Evolutionary conservation across 2,329 filamentous ascomycete genomes (phyloP).

Genomic region (Aureobasidium sp.): DNA sequence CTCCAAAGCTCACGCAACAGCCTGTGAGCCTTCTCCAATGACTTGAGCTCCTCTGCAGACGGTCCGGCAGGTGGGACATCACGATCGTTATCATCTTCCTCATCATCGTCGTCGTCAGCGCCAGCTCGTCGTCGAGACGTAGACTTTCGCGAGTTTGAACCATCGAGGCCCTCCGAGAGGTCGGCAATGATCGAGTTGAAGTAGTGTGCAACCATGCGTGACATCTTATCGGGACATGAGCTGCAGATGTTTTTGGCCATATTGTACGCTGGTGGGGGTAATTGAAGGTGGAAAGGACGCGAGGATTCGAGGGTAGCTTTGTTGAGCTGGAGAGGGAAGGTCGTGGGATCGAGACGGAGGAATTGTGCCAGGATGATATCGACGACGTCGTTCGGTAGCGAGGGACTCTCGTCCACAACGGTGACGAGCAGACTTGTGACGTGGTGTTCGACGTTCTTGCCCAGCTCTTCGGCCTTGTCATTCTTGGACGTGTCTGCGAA

Average conservation of each 20-base stretch:
- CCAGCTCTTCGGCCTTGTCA: constrained; percentile 68
- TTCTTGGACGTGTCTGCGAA: constrained; percentile 69
- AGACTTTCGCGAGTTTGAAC: constrained; percentile 42
- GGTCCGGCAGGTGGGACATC: constrained; percentile 48
- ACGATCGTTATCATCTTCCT: constrained; percentile 32
- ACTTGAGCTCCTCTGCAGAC: constrained; percentile 75
- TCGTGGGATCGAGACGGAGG: constrained; percentile 68
- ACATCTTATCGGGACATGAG: constrained; percentile 84
- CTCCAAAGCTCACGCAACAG: constrained; percentile 90
- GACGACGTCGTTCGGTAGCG: constrained; percentile 70
- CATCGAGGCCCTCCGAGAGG: constrained; percentile 42
- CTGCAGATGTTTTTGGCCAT: constrained; percentile 96
- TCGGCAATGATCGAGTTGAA: constrained; percentile 96
- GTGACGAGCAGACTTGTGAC: constrained; percentile 79
- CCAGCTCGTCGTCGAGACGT: constrained; percentile 35
- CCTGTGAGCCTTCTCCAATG: constrained; percentile 80
- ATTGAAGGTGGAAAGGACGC: constrained; percentile 57
- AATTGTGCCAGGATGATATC: constrained; percentile 96
- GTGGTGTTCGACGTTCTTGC: constrained; percentile 88
- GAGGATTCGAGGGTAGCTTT: constrained; percentile 33
- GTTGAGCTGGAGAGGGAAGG: constrained; percentile 27
- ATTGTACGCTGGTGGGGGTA: constrained; percentile 85
- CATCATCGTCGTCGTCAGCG: constrained; percentile 36
- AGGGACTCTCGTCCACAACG: constrained; percentile 78
- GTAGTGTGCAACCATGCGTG: constrained; percentile 86